Conservation (phyloP, 179 eudicot species). For the Dionaea muscipula region DNA sequence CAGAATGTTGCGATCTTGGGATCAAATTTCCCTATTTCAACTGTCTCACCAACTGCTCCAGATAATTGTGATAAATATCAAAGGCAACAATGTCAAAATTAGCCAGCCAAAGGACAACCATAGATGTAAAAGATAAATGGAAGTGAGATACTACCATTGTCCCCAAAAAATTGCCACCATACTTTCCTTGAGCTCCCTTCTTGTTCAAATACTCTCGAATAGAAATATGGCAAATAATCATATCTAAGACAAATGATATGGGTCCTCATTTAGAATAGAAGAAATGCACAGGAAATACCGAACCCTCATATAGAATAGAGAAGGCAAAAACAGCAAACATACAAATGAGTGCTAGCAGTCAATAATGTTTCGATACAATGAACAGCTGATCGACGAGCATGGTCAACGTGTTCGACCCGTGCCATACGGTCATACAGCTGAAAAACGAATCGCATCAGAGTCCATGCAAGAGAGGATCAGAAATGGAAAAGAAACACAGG, state of each 20-base stretch:
- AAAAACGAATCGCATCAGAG: constrained; percentile 9
- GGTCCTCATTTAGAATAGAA: constrained; percentile 3
- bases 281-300: background rate
- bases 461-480: background rate
- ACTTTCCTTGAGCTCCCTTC: constrained; percentile 97
- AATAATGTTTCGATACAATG: constrained; percentile 63
- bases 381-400: constrained; percentile 83
- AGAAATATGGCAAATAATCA: constrained; percentile 71
- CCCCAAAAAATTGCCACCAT: constrained; percentile 98
- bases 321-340: constrained; percentile 13
- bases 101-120: background rate
- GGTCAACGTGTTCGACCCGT: constrained; percentile 90
- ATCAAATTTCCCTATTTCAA: constrained; percentile 82
- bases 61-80: background rate
- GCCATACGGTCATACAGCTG: constrained; percentile 73
- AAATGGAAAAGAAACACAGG: background rate
- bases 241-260: constrained; percentile 27
- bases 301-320: too few species aligned
- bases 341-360: constrained; percentile 53
- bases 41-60: constrained; percentile 74
- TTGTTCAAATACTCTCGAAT: constrained; percentile 91
- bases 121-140: background rate
- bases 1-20: constrained; percentile 96
- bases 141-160: constrained; percentile 46
- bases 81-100: background rate